A percentile compares a stretch with the other conserved stretches of the same genome.
Conservation (phyloP, 176 grass and related monocot genomes). For the Bothriochloa decipiens region DNA sequence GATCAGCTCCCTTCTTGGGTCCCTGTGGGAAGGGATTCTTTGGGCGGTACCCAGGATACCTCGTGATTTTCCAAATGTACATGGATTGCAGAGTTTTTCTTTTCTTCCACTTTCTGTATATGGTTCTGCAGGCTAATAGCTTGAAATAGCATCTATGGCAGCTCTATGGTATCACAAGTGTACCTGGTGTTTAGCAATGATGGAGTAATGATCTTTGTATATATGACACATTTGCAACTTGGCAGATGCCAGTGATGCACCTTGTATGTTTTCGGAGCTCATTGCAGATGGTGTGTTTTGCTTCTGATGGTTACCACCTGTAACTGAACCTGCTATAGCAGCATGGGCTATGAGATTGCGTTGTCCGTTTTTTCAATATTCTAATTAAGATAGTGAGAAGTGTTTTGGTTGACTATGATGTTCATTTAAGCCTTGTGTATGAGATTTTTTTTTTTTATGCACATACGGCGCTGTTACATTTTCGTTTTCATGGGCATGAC, state of each 20-base stretch:
- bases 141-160: neutral
- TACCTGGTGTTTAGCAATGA: neutral
- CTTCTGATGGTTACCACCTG: neutral
- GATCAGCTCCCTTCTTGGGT: conserved; percentile 52
- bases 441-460: too few species aligned
- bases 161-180: neutral
- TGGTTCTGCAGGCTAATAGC: neutral
- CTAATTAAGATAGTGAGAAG: neutral
- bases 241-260: conserved; percentile 1
- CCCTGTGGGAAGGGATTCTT: conserved; percentile 58
- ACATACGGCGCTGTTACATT: too few species aligned
- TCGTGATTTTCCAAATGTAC: conserved; percentile 35
- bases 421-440: too few species aligned
- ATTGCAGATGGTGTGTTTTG: neutral
- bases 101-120: neutral
- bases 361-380: neutral
- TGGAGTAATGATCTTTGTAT: neutral
- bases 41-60: conserved; percentile 47
- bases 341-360: neutral
- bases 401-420: too few species aligned
- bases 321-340: neutral
- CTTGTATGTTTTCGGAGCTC: neutral
- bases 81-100: neutral
- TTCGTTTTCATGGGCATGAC: too few species aligned
- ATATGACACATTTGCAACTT: neutral